Evolutionary conservation across 2,329 filamentous ascomycete genomes (phyloP), one percentile per base, ranked within the genome.

Genomic region (Atkinsonella hypoxylon): DNA sequence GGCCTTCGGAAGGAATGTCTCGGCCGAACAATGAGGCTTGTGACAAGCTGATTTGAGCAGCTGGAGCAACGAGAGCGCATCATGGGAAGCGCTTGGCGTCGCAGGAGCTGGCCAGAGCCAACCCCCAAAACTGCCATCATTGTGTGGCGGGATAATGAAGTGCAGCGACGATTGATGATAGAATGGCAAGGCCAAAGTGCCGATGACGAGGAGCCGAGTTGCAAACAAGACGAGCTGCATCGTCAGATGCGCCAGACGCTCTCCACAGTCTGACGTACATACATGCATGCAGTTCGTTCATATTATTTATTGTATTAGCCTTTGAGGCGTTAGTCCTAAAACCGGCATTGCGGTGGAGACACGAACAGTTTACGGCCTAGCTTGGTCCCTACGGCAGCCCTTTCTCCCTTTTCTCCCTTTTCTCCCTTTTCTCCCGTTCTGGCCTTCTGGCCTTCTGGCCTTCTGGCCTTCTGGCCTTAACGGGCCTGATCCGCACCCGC

Each of bases 71-170:
- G 65, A 49, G 58, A 52, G 44, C 58, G 59, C 54, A 59, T 50
- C 48, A 61, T 57, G 52, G 61, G 55, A 54, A 67, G 56, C 47
- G 60, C 57, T 51, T 61, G 64, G 58, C 64, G 59, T 55, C 60
- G 53, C 4, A 61, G 56, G 52, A 67, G 58, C 53, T 61, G 67
- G 55, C 64, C 60, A 54, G 62, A 60, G 53, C 67, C 64, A 55
- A 63, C 56, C 51, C 61, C 62, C 54, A 68, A 61, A 53, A 63
- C 60, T 55, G 64, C 63, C 60, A 60, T 64, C 54, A 56, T 55
- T 54, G 30, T 56, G 54, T 52, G 53, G 50, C 15, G n/a, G 20
- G 36, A 41, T 42, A 10, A 44, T 11, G 38, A 30, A n/a, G 22
- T 22, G 22, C 26, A 42, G 26, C n/a, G 12, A 15, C 6, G 11